Evolutionary conservation across 139 green algal species (phyloP), one percentile per base, ranked within the genome.

Genomic region (Diplosphaera chodatii): DNA sequence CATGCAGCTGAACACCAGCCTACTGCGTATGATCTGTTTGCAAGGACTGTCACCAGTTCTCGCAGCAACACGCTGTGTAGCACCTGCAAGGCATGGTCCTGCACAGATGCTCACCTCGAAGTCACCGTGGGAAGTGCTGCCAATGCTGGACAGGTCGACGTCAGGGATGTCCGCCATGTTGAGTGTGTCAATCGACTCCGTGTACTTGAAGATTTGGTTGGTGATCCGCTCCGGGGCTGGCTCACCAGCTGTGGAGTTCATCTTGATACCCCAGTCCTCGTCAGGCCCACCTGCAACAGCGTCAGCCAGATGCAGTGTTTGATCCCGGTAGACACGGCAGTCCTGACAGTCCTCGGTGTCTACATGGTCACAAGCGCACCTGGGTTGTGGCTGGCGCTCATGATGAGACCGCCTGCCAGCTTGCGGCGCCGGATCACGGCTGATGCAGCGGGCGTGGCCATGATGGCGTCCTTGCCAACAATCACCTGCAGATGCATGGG

Each of bases 211-310:
- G 84, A 99, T 99, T 74, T 96, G 89, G 78, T 99, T 89, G 13
- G 95, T 99, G 81, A 99, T 98, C 72, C 87, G 86, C 91, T 99
- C 95, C 6, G 95, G 95, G 1, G 95, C 95, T 31, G 95, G 95
- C 87, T 99, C 93, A 23, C 94, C 94, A 55, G 63, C 80, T 33
- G 32, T 93, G 88, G 95, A 98, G 88, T 99, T 99, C 89, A 99
- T 99, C 86, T 99, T 99, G 86, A 99, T 99, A 80, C 95, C 95
- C 84, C 93, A 99, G 88, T 99, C 95, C 77, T 96, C 90, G 20
- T 99, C 88, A 8, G 93, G 93, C 64, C 95, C 95, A 32, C 91
- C 37, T 48, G 37, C 37, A 48, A 13, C 37, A 48, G n/a, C n/a
- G n/a, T n/a, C n/a, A n/a, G n/a, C n/a, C n/a, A n/a, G n/a, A n/a